Percentiles rank a stretch among this genome's conserved stretches.
Evolutionary conservation across 306 rosid species (phyloP).

Genomic region (Albizia julibrissin): DNA sequence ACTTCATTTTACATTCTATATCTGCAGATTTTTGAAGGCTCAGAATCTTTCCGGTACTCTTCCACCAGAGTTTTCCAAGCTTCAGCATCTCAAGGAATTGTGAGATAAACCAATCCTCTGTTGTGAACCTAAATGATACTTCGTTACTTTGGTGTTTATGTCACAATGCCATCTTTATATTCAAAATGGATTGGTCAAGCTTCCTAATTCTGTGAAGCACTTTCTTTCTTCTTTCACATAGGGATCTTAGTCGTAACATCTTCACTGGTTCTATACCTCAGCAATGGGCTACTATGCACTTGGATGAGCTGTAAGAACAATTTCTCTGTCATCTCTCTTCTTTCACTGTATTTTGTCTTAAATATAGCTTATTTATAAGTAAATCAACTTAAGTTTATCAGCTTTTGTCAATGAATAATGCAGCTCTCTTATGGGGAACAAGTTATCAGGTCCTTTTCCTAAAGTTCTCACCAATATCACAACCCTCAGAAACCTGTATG

Average conservation of each 20-base stretch:
- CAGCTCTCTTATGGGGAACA: constrained; percentile 91
- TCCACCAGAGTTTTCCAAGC: constrained; percentile 84
- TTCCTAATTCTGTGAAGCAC: constrained; percentile 30
- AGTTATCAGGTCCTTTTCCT: constrained; percentile 89
- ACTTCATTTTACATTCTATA: constrained; percentile 22
- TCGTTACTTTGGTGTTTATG: background rate
- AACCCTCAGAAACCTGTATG: constrained; percentile 85
- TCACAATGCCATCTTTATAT: constrained; percentile 1
- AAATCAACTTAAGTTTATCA: constrained; percentile 9
- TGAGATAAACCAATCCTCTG: constrained; percentile 44
- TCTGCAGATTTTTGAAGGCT: constrained; percentile 71
- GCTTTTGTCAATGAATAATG: constrained; percentile 39
- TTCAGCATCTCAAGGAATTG: constrained; percentile 60
- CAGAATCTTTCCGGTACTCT: constrained; percentile 75
- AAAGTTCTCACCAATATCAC: constrained; percentile 73
- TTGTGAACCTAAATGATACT: constrained; percentile 21
- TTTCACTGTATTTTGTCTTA: constrained; percentile 8
- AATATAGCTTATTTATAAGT: background rate
- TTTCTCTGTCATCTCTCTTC: constrained; percentile 25
- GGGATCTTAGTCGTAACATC: constrained; percentile 80
- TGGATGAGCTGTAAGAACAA: constrained; percentile 66
- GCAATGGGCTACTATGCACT: constrained; percentile 73
- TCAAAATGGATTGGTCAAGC: constrained; percentile 3
- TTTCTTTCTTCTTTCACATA: constrained; percentile 32
- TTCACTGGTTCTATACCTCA: constrained; percentile 71